Evolutionary conservation across 495 filamentous ascomycete species (phyloP).

Genomic region (Penicillium canariense): DNA sequence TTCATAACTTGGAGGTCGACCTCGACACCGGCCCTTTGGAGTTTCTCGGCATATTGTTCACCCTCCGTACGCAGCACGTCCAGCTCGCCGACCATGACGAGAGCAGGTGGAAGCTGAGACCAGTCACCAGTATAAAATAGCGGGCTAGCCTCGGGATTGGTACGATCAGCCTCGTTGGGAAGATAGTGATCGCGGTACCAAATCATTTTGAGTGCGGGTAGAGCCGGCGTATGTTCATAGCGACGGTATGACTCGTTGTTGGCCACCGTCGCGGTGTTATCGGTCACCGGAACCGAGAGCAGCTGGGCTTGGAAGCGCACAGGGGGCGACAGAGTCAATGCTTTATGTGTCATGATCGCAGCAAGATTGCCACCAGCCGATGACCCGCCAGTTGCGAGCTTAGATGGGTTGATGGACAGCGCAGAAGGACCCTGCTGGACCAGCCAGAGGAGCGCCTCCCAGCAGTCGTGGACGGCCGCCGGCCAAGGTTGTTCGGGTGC

Average conservation of each 20-base stretch:
- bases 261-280: slow-evolving; percentile 50
- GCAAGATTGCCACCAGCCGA: slow-evolving; percentile 58
- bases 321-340: slow-evolving; percentile 39
- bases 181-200: slow-evolving; percentile 60
- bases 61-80: slow-evolving; percentile 56
- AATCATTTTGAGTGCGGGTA: slow-evolving; percentile 55
- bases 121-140: slow-evolving; percentile 50
- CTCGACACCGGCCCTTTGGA: slow-evolving; percentile 50
- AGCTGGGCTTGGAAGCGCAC: slow-evolving; percentile 49
- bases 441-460: slow-evolving; percentile 57
- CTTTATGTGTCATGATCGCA: slow-evolving; percentile 54
- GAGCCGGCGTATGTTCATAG: slow-evolving; percentile 49
- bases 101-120: slow-evolving; percentile 46
- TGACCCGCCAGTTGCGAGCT: slow-evolving; percentile 53
- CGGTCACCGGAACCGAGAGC: slow-evolving; percentile 57
- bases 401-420: slow-evolving; percentile 44
- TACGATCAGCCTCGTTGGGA: slow-evolving; percentile 42
- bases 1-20: slow-evolving; percentile 57
- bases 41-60: slow-evolving; percentile 46
- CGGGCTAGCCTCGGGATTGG: slow-evolving; percentile 53
- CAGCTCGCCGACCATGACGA: slow-evolving; percentile 55
- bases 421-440: slow-evolving; percentile 35
- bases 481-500: slow-evolving; percentile 57
- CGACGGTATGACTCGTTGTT: slow-evolving; percentile 48
- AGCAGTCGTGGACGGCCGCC: slow-evolving; percentile 55